These are phyloP conservation scores for Aristolochia contorta DNA, from an alignment of 164 flowering plant genomes.

Conservation along the genomic window DNA sequence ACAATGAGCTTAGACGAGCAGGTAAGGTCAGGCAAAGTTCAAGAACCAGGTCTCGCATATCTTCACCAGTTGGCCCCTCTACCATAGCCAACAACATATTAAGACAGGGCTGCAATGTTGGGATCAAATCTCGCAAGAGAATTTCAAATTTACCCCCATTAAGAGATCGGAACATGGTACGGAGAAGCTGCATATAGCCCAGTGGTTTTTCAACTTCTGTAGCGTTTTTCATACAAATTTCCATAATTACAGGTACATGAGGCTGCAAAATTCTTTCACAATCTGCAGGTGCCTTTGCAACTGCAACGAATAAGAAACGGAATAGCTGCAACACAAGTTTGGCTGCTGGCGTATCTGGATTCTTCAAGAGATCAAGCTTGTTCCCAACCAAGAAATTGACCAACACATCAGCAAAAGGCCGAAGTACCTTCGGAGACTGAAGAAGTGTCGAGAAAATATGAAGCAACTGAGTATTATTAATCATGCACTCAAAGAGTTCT, in stretches of 20 bases:
- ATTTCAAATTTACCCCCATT: constrained; percentile 91
- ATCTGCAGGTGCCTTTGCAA: constrained; percentile 79
- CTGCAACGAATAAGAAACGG: constrained; percentile 77
- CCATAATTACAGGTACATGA: constrained; percentile 90
- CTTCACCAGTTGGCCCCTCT: constrained; percentile 94
- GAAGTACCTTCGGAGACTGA: constrained; percentile 69
- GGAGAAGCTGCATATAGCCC: constrained; percentile 91
- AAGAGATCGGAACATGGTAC: constrained; percentile 86
- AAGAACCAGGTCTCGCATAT: constrained; percentile 83
- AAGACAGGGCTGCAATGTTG: constrained; percentile 75
- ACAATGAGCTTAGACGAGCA: constrained; percentile 86
- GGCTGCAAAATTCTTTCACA: constrained; percentile 94
- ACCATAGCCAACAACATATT: constrained; percentile 91
- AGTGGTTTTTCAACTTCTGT: constrained; percentile 87
- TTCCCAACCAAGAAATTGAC: constrained; percentile 88
- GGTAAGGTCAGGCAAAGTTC: constrained; percentile 93
- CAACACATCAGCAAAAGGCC: constrained; percentile 91
- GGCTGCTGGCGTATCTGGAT: constrained; percentile 81
- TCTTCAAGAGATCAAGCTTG: constrained; percentile 86
- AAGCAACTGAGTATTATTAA: constrained; percentile 71
- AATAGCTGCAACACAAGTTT: constrained; percentile 92
- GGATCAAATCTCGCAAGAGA: constrained; percentile 68
- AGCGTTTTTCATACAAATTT: constrained; percentile 85
- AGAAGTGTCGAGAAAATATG: constrained; percentile 81
- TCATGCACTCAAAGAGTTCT: constrained; percentile 97